phyloP scores from a whole-genome alignment of 441 rosid species.

The Mallotus japonicus region DNA sequence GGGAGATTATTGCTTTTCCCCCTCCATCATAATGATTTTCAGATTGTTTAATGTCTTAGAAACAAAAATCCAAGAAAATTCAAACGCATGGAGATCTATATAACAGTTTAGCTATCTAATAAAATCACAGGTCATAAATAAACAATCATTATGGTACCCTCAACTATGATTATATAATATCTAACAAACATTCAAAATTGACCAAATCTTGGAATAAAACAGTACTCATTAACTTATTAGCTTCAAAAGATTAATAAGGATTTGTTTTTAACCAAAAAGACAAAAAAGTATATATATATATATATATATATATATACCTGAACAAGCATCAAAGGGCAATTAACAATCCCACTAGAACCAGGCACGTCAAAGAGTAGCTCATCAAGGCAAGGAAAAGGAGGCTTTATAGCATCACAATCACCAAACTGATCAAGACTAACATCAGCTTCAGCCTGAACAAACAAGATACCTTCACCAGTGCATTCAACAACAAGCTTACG shows the following conservation, averaged over 20 bases:
- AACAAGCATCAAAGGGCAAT: slow-evolving; percentile 48
- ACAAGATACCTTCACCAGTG: slow-evolving; percentile 44
- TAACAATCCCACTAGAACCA: slow-evolving; percentile 38
- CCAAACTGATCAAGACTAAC: slow-evolving; percentile 38
- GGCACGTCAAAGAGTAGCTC: slow-evolving; percentile 50
- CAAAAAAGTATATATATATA: not conserved
- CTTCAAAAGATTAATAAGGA: too few species aligned
- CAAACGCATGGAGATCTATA: too few species aligned
- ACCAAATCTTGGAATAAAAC: too few species aligned
- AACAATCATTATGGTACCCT: too few species aligned
- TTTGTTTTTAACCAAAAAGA: not conserved
- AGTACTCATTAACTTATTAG: too few species aligned
- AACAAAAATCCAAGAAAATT: too few species aligned
- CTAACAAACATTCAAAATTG: too few species aligned
- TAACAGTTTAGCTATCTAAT: too few species aligned
- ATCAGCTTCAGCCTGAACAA: slow-evolving; percentile 48
- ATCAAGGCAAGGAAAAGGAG: slow-evolving; percentile 57
- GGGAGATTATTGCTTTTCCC: not conserved
- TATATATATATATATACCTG: slow-evolving; percentile 34
- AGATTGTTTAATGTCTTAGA: too few species aligned
- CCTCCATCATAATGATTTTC: too few species aligned
- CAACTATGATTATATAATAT: too few species aligned
- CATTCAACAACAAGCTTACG: slow-evolving; percentile 49
- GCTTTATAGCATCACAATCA: slow-evolving; percentile 36
- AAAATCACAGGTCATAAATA: too few species aligned